A percentile compares a stretch with the other conserved stretches of the same genome.
These are phyloP conservation scores for Vigna radiata DNA, from an alignment of 306 rosid species.

Conservation along the genomic window DNA sequence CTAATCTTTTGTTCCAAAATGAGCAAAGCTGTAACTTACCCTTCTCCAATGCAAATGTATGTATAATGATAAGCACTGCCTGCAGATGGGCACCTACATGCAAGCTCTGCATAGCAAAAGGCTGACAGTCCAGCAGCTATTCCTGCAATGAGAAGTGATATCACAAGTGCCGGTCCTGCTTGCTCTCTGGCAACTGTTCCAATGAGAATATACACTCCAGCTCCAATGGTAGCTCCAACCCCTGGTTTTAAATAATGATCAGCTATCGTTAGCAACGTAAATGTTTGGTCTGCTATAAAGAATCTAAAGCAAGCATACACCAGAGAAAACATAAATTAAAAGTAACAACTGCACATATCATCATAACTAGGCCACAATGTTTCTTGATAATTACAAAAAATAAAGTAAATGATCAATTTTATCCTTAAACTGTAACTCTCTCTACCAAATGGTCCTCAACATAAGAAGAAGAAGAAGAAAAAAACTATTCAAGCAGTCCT, in stretches of 20 bases:
- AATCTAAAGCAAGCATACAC: slow-evolving; percentile 13
- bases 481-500: neutral
- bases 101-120: slow-evolving; percentile 92
- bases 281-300: slow-evolving; percentile 10
- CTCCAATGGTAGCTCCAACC: slow-evolving; percentile 94
- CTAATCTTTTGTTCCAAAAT: slow-evolving; percentile 14
- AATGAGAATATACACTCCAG: slow-evolving; percentile 97
- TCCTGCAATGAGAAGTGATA: slow-evolving; percentile 85
- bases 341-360: slow-evolving; percentile 7
- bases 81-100: slow-evolving; percentile 96
- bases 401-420: neutral
- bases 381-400: neutral
- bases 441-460: neutral
- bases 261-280: slow-evolving; percentile 2
- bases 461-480: neutral
- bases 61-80: slow-evolving; percentile 98
- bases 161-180: slow-evolving; percentile 85
- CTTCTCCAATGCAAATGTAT: slow-evolving; percentile 95
- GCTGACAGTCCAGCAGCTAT: slow-evolving; percentile 93
- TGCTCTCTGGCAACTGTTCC: slow-evolving; percentile 98
- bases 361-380: neutral
- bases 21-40: slow-evolving; percentile 54
- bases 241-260: slow-evolving; percentile 58
- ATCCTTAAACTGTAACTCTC: neutral
- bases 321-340: slow-evolving; percentile 28